These are phyloP conservation scores for Umbilicaria muhlenbergii DNA, from an alignment of 495 filamentous ascomycete genomes.

Conservation along the genomic window DNA sequence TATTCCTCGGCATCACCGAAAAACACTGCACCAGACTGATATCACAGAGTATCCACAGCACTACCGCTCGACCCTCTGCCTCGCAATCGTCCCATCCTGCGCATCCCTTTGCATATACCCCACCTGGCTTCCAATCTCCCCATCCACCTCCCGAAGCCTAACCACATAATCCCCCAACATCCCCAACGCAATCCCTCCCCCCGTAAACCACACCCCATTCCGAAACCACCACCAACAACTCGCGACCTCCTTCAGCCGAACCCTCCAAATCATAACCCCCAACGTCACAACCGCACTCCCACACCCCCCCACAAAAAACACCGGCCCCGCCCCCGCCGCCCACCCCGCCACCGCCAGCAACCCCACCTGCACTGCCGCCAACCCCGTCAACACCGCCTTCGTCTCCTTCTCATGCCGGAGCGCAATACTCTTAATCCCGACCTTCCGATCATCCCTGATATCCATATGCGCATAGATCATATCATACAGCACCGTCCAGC, in stretches of 20 bases:
- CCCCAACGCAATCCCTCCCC: constrained; percentile 48
- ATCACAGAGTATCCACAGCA: background rate
- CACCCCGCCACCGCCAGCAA: constrained; percentile 64
- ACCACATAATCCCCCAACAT: constrained; percentile 45
- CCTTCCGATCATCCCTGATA: constrained; percentile 82
- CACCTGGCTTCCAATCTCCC: background rate
- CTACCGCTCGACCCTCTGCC: background rate
- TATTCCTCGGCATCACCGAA: too few relatives aligned
- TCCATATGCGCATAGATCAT: constrained; percentile 99
- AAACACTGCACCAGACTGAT: too few relatives aligned
- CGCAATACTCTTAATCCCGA: constrained; percentile 90
- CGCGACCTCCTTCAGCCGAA: constrained; percentile 65
- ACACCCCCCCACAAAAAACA: constrained; percentile 74
- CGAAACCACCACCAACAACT: constrained; percentile 98
- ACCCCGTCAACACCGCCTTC: constrained; percentile 63
- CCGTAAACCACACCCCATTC: constrained; percentile 53
- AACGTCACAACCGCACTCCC: constrained; percentile 64
- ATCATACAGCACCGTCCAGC: constrained; percentile 94
- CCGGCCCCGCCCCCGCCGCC: constrained; percentile 59
- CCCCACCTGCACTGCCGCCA: constrained; percentile 63
- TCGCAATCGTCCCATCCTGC: too few relatives aligned
- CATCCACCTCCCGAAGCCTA: background rate
- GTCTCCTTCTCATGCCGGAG: constrained; percentile 78
- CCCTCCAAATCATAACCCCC: constrained; percentile 76
- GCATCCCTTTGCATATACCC: too few relatives aligned